Conservation (phyloP, 495 filamentous ascomycete species). For the Penicillium lagena region DNA sequence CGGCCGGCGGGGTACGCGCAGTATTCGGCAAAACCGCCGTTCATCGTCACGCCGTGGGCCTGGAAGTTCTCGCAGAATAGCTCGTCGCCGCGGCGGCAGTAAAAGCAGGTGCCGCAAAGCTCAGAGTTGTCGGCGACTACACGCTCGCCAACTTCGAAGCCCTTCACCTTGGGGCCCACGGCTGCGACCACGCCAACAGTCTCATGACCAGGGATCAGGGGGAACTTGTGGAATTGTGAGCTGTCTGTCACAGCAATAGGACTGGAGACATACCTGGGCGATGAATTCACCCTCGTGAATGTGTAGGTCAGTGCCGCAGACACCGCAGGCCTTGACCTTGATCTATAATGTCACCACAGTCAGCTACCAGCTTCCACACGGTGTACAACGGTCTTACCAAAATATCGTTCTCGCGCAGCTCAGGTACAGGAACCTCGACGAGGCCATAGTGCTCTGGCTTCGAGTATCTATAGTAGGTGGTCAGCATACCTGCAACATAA, state of each 20-base stretch:
- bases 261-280: slow-evolving; percentile 40
- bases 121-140: slow-evolving; percentile 53
- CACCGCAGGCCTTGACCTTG: slow-evolving; percentile 59
- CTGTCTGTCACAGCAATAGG: neutral
- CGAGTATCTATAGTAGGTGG: slow-evolving; percentile 43
- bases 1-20: slow-evolving; percentile 50
- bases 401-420: slow-evolving; percentile 53
- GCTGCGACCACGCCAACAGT: slow-evolving; percentile 48
- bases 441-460: slow-evolving; percentile 53
- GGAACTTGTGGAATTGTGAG: slow-evolving; percentile 32
- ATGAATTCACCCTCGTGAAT: slow-evolving; percentile 62
- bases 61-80: slow-evolving; percentile 66
- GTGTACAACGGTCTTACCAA: slow-evolving; percentile 25
- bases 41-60: slow-evolving; percentile 58
- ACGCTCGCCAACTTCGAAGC: slow-evolving; percentile 59
- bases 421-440: slow-evolving; percentile 55
- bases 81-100: slow-evolving; percentile 62
- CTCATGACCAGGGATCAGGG: slow-evolving; percentile 48
- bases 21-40: slow-evolving; percentile 69
- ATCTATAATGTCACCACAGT: slow-evolving; percentile 14
- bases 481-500: too few relatives aligned
- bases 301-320: slow-evolving; percentile 61
- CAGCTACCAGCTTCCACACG: too few relatives aligned
- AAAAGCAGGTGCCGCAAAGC: slow-evolving; percentile 67
- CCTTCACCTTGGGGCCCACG: slow-evolving; percentile 52